Conservation (phyloP, 495 filamentous ascomycete species). For the Aspergillus taichungensis region DNA sequence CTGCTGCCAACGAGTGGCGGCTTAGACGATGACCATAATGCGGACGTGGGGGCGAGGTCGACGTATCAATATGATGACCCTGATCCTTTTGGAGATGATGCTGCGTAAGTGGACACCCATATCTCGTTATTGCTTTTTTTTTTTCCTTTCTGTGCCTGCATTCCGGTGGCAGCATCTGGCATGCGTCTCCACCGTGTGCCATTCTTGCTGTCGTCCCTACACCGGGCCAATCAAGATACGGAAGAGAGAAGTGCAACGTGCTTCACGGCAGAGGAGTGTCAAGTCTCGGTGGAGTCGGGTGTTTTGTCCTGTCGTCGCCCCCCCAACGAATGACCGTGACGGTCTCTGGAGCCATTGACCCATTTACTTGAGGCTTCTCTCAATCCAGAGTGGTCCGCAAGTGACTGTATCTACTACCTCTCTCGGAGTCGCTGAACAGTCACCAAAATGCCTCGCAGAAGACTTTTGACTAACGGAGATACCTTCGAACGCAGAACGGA, state of each 20-base stretch:
- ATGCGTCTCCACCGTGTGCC: too few relatives aligned
- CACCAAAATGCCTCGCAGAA: not conserved
- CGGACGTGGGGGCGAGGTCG: slow-evolving; percentile 9
- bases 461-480: slow-evolving; percentile 16
- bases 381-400: too few relatives aligned
- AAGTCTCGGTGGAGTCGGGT: too few relatives aligned
- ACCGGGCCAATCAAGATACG: not conserved
- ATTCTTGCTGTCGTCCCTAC: slow-evolving; percentile 4
- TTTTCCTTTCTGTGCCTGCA: slow-evolving; percentile 1
- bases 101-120: slow-evolving; percentile 6
- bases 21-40: slow-evolving; percentile 17
- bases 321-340: too few relatives aligned
- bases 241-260: too few relatives aligned
- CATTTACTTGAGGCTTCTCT: too few relatives aligned
- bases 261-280: too few relatives aligned
- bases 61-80: slow-evolving; percentile 13
- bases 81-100: slow-evolving; percentile 12
- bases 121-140: not conserved
- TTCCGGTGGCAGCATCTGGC: slow-evolving; percentile 4
- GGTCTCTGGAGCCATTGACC: too few relatives aligned
- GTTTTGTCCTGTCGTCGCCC: too few relatives aligned
- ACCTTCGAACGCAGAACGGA: slow-evolving; percentile 14
- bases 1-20: slow-evolving; percentile 49
- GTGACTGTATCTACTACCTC: too few relatives aligned
- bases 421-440: not conserved